A percentile compares a stretch with the other conserved stretches of the same genome.
These are phyloP conservation scores for Podosphaera aphanis DNA, from an alignment of 2,329 filamentous ascomycete genomes.

Conservation along the genomic window DNA sequence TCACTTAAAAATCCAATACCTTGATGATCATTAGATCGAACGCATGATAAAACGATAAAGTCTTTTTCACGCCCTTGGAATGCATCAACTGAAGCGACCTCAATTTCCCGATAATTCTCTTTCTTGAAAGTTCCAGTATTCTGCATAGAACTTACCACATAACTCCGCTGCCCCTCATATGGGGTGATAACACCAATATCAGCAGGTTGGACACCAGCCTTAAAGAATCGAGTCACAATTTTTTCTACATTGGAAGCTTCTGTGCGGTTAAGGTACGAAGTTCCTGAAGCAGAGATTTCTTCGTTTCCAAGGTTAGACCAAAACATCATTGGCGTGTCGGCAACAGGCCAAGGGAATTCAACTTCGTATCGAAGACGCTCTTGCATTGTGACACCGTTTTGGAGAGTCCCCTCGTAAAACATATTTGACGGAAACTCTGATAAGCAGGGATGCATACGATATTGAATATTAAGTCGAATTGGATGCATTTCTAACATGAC, in stretches of 20 bases:
- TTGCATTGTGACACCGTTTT: constrained; percentile 83
- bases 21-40: constrained; percentile 95
- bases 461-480: constrained; percentile 87
- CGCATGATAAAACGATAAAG: constrained; percentile 92
- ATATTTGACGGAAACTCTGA: constrained; percentile 97
- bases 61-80: constrained; percentile 99
- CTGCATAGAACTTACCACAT: constrained; percentile 98
- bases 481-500: constrained; percentile 78
- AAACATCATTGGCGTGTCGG: constrained; percentile 97
- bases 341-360: constrained; percentile 93
- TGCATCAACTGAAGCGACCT: constrained; percentile 92
- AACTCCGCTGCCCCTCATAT: constrained; percentile 94
- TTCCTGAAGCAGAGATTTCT: constrained; percentile 92
- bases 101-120: constrained; percentile 94
- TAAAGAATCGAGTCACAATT: constrained; percentile 95
- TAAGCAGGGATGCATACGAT: constrained; percentile 95
- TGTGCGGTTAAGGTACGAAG: constrained; percentile 91
- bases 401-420: constrained; percentile 95
- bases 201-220: constrained; percentile 78
- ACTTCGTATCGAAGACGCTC: constrained; percentile 78
- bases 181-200: constrained; percentile 97
- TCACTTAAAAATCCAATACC: constrained; percentile 98
- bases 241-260: constrained; percentile 97
- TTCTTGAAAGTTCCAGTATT: constrained; percentile 94
- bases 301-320: constrained; percentile 97